Conservation (phyloP, 83 land plant genomes). For the Diphasiastrum complanatum region DNA sequence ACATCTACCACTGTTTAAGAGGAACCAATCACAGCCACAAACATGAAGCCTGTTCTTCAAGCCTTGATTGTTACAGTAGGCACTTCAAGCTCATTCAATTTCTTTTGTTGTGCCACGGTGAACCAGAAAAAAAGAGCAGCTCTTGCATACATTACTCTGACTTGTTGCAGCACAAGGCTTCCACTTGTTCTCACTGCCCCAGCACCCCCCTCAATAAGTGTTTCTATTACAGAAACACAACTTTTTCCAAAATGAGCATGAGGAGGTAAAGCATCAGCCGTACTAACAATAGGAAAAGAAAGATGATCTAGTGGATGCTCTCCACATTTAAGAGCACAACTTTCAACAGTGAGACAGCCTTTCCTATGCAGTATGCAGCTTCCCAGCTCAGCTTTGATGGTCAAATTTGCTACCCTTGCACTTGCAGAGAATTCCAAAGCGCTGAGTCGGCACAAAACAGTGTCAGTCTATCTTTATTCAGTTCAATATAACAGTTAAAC, state of each 20-base stretch:
- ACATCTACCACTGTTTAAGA: no score
- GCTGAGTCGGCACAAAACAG: conserved; percentile 41
- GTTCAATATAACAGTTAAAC: no score
- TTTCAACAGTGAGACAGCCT: conserved; percentile 74
- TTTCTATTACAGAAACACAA: conserved; percentile 63
- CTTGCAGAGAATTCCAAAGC: conserved; percentile 83
- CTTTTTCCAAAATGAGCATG: conserved; percentile 26
- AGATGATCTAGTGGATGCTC: conserved; percentile 82
- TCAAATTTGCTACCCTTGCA: conserved; percentile 77
- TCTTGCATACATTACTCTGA: conserved; percentile 69
- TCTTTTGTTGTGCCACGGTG: conserved; percentile 44
- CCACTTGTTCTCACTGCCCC: conserved; percentile 77
- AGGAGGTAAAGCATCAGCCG: conserved; percentile 44
- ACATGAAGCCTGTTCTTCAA: no score
- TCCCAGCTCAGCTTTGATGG: conserved; percentile 87
- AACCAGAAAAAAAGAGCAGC: conserved; percentile 93
- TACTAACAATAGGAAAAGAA: conserved; percentile 77
- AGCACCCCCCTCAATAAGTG: conserved; percentile 93
- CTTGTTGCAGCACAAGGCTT: conserved; percentile 63
- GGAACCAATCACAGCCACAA: no score
- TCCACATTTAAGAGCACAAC: conserved; percentile 79
- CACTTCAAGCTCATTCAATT: no score
- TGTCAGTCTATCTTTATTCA: no score
- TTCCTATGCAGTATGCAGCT: conserved; percentile 88
- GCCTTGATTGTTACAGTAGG: no score